Conservation (phyloP, 106 monocot genomes). For the Dactylorhiza incarnata region DNA sequence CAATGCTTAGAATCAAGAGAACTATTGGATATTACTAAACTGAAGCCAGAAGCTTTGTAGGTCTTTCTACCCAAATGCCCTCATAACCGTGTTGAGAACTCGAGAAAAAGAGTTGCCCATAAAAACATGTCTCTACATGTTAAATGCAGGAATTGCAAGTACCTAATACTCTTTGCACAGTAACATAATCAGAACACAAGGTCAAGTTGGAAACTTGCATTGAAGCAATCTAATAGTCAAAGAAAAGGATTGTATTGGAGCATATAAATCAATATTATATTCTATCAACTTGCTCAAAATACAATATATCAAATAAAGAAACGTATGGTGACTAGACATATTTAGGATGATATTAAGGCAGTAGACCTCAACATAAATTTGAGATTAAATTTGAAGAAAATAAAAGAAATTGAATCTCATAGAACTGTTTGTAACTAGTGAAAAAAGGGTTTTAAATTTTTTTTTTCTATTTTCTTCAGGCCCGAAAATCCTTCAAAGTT, state of each 20-base stretch:
- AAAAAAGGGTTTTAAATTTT: neutral
- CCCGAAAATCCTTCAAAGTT: conserved; percentile 65
- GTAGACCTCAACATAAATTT: neutral
- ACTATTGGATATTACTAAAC: neutral
- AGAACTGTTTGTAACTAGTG: neutral
- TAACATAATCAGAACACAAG: neutral
- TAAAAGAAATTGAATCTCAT: neutral
- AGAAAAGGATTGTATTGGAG: neutral
- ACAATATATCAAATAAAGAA: neutral
- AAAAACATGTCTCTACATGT: neutral
- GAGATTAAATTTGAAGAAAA: neutral
- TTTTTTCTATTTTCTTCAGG: conserved; percentile 32
- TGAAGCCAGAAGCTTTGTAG: neutral
- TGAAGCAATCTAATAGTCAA: neutral
- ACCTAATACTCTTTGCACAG: neutral
- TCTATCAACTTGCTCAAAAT: neutral
- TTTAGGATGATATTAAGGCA: neutral
- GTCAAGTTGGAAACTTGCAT: neutral
- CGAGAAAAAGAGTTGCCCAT: neutral
- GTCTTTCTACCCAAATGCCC: neutral
- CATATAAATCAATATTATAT: neutral
- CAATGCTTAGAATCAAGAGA: too few species aligned
- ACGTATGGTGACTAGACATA: neutral
- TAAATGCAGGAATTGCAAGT: neutral
- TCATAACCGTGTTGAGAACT: too few species aligned